phyloP scores from a whole-genome alignment of 805 yeast genomes.

The Saturnispora hagleri region DNA sequence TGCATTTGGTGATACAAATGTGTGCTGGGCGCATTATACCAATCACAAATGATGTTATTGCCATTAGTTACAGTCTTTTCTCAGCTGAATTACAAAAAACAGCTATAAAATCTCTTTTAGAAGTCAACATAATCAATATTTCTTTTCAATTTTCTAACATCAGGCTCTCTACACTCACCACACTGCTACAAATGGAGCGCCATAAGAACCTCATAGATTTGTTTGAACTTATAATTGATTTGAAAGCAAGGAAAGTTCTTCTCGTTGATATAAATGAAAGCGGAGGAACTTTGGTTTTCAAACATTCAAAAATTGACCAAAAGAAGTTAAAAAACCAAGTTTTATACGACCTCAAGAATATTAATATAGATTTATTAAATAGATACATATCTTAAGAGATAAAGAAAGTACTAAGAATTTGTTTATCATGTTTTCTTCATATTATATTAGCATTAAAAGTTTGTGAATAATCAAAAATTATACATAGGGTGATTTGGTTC shows the following conservation, averaged over 20 bases:
- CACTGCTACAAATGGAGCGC: slow-evolving; percentile 10
- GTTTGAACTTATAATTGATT: slow-evolving; percentile 13
- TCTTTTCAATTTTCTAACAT: slow-evolving; percentile 18
- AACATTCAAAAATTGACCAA: background rate
- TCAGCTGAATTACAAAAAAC: background rate
- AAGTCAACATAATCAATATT: slow-evolving; percentile 17
- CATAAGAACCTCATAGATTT: slow-evolving; percentile 2
- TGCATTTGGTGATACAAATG: background rate
- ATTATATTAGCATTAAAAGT: background rate
- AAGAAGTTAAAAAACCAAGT: background rate
- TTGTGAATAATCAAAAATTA: background rate
- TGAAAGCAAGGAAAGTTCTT: slow-evolving; percentile 18
- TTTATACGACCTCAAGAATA: background rate
- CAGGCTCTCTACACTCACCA: slow-evolving; percentile 10
- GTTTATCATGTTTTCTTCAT: background rate
- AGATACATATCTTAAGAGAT: background rate
- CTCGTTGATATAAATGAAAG: slow-evolving; percentile 22
- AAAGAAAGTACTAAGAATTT: background rate
- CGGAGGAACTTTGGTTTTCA: slow-evolving; percentile 14
- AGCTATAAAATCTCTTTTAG: slow-evolving; percentile 13
- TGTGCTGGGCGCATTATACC: background rate
- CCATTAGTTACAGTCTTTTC: background rate
- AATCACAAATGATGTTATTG: background rate
- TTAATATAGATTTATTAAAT: background rate
- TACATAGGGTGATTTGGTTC: background rate